Evolutionary conservation across 2,329 filamentous ascomycete genomes (phyloP).

Genomic region (Colletotrichum australisinense): DNA sequence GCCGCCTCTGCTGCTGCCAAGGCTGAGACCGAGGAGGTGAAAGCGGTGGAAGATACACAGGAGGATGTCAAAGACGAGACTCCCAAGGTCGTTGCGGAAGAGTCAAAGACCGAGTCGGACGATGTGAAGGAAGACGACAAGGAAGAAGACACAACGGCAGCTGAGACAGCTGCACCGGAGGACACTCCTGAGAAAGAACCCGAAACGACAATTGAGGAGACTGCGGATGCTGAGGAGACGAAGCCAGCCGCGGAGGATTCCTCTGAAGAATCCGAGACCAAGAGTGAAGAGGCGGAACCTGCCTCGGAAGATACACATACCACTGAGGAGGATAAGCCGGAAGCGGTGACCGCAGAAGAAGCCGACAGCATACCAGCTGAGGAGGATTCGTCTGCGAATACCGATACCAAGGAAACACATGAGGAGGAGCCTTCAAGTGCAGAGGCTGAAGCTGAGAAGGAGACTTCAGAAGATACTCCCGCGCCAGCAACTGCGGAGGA

Average conservation of each 20-base stretch:
- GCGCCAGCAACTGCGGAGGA: background rate
- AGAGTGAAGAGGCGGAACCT: background rate
- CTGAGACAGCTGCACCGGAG: background rate
- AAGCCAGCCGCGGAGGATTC: background rate
- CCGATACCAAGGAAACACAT: background rate
- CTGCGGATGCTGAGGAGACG: background rate
- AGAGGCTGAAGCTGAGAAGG: slow-evolving; percentile 1
- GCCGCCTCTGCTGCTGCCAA: slow-evolving; percentile 22
- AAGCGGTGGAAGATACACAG: slow-evolving; percentile 21
- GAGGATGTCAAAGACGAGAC: background rate
- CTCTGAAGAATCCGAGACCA: background rate
- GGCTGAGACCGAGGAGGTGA: slow-evolving; percentile 25
- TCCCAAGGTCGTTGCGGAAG: background rate
- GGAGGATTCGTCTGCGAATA: background rate
- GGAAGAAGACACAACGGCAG: background rate
- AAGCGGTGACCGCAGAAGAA: background rate
- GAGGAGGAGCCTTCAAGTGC: background rate
- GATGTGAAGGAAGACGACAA: background rate
- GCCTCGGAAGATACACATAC: background rate
- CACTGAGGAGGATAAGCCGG: background rate
- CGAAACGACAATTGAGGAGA: background rate
- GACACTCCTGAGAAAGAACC: background rate
- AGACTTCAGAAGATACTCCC: background rate
- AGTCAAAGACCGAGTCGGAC: background rate
- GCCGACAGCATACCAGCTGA: background rate